phyloP scores from a whole-genome alignment of 225 moss, liverwort and hornwort genomes.

The Bryum argenteum region DNA sequence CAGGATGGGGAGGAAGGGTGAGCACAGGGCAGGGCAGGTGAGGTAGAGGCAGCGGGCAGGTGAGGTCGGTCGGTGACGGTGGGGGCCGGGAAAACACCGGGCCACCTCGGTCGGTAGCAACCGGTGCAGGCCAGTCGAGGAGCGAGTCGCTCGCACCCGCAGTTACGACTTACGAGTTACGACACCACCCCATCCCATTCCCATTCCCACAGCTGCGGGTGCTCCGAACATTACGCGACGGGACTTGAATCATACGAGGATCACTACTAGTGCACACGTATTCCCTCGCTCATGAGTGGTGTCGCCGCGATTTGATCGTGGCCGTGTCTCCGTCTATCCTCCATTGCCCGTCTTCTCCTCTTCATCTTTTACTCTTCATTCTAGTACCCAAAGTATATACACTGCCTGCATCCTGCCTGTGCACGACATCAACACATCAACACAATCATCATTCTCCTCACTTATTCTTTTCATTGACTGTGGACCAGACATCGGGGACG shows the following conservation, averaged over 20 bases:
- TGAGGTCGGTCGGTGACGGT: constrained; percentile 34
- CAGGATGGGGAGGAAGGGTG: not conserved
- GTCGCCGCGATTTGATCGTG: not conserved
- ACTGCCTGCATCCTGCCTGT: too few species aligned
- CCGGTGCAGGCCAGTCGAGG: too few species aligned
- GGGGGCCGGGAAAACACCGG: not conserved
- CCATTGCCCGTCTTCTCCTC: not conserved
- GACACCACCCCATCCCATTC: too few species aligned
- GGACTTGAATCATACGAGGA: not conserved
- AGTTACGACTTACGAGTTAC: too few species aligned
- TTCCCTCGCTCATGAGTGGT: not conserved
- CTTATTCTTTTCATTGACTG: too few species aligned
- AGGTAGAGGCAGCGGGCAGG: not conserved
- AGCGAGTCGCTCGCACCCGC: too few species aligned
- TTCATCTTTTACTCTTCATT: not conserved
- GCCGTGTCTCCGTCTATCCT: not conserved
- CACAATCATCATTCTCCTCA: too few species aligned
- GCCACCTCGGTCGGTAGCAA: constrained; percentile 11
- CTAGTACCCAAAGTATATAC: too few species aligned
- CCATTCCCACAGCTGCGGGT: too few species aligned
- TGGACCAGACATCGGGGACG: too few species aligned
- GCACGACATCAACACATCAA: too few species aligned
- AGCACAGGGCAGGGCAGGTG: too few species aligned
- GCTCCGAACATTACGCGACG: not conserved
- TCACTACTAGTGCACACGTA: not conserved